phyloP scores from a whole-genome alignment of 1,139 yeast species.

The Hemisphaericaspora subhashii region DNA sequence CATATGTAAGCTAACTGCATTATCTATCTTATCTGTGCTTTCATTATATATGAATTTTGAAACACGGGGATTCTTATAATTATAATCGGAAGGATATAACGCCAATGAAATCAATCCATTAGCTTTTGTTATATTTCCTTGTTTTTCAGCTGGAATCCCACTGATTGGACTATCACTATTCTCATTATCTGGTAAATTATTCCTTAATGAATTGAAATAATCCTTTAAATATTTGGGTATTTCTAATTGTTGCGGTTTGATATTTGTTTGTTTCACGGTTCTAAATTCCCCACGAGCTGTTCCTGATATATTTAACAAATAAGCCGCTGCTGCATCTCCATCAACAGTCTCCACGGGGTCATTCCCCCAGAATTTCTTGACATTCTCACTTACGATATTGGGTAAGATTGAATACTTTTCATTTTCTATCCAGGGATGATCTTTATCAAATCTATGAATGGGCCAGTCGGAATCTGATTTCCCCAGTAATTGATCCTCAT shows the following conservation, averaged over 20 bases:
- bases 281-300: slow-evolving; percentile 46
- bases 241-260: slow-evolving; percentile 22
- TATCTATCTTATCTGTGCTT: slow-evolving; percentile 22
- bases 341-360: slow-evolving; percentile 19
- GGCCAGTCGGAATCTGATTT: slow-evolving; percentile 57
- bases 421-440: slow-evolving; percentile 52
- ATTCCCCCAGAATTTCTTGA: slow-evolving; percentile 51
- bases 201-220: slow-evolving; percentile 31
- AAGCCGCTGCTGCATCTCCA: slow-evolving; percentile 24
- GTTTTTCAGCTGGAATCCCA: slow-evolving; percentile 14
- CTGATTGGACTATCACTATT: slow-evolving; percentile 8
- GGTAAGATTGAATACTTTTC: slow-evolving; percentile 64
- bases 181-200: slow-evolving; percentile 16
- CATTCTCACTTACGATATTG: slow-evolving; percentile 47
- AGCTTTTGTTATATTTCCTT: slow-evolving; percentile 29
- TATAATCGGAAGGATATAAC: slow-evolving; percentile 26
- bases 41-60: slow-evolving; percentile 16
- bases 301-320: slow-evolving; percentile 54
- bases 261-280: slow-evolving; percentile 13
- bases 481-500: slow-evolving; percentile 50
- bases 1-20: slow-evolving; percentile 33
- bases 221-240: slow-evolving; percentile 46
- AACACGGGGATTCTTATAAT: slow-evolving; percentile 22
- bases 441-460: slow-evolving; percentile 39
- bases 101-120: slow-evolving; percentile 28